Conservation (phyloP, 2,329 filamentous ascomycete species). For the Amesomyces nigricolor region DNA sequence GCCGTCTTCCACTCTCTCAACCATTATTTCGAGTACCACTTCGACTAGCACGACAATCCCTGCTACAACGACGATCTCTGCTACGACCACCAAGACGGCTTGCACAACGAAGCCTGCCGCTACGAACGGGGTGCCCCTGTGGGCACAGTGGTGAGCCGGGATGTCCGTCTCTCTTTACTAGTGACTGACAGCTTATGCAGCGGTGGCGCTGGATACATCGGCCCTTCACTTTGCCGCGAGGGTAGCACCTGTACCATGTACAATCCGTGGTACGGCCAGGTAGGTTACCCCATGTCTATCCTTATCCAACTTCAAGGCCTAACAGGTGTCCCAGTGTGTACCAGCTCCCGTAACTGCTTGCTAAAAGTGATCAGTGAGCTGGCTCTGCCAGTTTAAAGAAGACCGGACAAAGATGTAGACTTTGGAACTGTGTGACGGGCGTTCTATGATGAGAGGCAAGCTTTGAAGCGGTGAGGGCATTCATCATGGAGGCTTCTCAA, state of each 20-base stretch:
- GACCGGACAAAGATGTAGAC: too few relatives aligned
- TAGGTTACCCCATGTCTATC: neutral
- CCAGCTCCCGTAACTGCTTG: too few relatives aligned
- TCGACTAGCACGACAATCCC: neutral
- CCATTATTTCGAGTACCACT: neutral
- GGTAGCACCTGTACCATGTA: conserved; percentile 12
- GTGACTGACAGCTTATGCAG: neutral
- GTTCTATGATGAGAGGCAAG: too few relatives aligned
- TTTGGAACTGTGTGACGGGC: too few relatives aligned
- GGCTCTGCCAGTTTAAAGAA: too few relatives aligned
- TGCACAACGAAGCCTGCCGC: neutral
- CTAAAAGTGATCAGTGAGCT: too few relatives aligned
- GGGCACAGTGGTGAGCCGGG: conserved; percentile 15
- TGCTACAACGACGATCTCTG: neutral
- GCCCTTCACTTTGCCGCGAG: conserved; percentile 4
- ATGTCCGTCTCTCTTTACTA: neutral
- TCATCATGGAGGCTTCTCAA: too few relatives aligned
- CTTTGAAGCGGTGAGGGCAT: too few relatives aligned
- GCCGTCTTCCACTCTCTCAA: neutral
- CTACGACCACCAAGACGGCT: neutral
- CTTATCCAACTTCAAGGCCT: neutral
- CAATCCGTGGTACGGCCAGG: conserved; percentile 17
- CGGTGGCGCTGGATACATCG: conserved; percentile 13
- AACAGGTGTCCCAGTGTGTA: too few relatives aligned
- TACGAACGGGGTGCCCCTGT: neutral